Percentiles rank a stretch among this genome's conserved stretches.
These are phyloP conservation scores for Trypethelium eluteriae DNA, from an alignment of 495 filamentous ascomycete genomes.

Conservation along the genomic window DNA sequence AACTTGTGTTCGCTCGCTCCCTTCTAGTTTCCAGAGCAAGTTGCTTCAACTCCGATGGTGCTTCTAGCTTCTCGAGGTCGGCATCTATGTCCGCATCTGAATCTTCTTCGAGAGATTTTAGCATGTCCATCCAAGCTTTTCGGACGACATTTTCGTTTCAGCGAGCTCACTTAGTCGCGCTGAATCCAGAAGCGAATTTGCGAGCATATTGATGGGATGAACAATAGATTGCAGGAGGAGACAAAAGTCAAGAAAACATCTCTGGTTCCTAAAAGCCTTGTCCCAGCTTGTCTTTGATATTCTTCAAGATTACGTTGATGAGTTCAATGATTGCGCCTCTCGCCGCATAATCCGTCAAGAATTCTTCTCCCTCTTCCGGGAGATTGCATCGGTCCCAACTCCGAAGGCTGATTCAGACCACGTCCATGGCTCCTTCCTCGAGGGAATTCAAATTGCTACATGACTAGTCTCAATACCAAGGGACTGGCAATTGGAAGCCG, in stretches of 20 bases:
- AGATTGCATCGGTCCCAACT: too few relatives aligned
- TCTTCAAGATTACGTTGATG: not conserved
- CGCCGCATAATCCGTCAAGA: not conserved
- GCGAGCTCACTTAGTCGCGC: not conserved
- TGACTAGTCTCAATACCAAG: too few relatives aligned
- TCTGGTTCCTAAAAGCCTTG: not conserved
- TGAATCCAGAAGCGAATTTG: not conserved
- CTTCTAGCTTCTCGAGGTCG: too few relatives aligned
- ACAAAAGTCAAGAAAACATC: too few relatives aligned
- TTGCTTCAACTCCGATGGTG: too few relatives aligned
- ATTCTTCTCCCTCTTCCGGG: not conserved
- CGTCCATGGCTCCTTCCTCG: not conserved
- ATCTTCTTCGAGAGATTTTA: not conserved
- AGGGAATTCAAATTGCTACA: too few relatives aligned
- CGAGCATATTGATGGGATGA: not conserved
- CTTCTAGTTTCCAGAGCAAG: too few relatives aligned
- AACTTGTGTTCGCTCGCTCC: not conserved
- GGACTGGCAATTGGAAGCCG: too few relatives aligned
- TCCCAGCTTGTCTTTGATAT: not conserved
- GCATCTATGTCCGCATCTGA: not conserved
- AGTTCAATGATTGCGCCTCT: not conserved
- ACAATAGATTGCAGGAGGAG: not conserved
- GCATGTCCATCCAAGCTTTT: not conserved
- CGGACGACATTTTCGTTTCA: not conserved
- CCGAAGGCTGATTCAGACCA: not conserved